Conservation (phyloP, 306 rosid genomes). For the Cucurbita argyrosperma region DNA sequence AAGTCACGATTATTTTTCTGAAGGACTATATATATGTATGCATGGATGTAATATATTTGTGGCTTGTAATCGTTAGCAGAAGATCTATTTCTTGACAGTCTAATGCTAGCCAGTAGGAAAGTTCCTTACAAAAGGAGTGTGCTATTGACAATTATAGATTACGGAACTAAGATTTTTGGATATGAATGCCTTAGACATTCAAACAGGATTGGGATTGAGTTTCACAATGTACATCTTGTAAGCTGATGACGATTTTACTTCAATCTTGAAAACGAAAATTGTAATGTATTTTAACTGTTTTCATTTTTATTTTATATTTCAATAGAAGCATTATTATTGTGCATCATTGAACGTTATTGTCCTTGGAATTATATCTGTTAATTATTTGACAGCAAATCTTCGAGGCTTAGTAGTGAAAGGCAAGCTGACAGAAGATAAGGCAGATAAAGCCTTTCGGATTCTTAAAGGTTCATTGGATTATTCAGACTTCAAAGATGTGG, state of each 20-base stretch:
- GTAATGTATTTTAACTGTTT: not conserved
- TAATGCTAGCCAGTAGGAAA: not conserved
- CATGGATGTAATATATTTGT: not conserved
- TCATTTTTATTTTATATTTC: not conserved
- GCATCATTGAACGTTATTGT: not conserved
- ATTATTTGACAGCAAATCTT: conserved; percentile 48
- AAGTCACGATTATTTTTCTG: not conserved
- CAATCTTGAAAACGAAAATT: not conserved
- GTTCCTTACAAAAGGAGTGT: not conserved
- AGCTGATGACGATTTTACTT: not conserved
- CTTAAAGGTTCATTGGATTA: conserved; percentile 84
- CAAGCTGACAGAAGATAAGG: conserved; percentile 56
- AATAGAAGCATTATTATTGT: not conserved
- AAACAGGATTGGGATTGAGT: not conserved
- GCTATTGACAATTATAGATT: not conserved
- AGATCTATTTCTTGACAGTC: not conserved
- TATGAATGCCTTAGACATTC: not conserved
- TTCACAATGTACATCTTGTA: not conserved
- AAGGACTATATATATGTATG: not conserved
- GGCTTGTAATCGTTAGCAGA: not conserved
- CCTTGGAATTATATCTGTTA: not conserved
- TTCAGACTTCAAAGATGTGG: conserved; percentile 66
- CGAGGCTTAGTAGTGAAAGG: conserved; percentile 48
- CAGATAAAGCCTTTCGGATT: conserved; percentile 39
- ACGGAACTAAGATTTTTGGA: not conserved